Evolutionary conservation across 106 monocot species (phyloP), one percentile per base, ranked within the genome.

Genomic region (Dendrobium chrysotoxum): DNA sequence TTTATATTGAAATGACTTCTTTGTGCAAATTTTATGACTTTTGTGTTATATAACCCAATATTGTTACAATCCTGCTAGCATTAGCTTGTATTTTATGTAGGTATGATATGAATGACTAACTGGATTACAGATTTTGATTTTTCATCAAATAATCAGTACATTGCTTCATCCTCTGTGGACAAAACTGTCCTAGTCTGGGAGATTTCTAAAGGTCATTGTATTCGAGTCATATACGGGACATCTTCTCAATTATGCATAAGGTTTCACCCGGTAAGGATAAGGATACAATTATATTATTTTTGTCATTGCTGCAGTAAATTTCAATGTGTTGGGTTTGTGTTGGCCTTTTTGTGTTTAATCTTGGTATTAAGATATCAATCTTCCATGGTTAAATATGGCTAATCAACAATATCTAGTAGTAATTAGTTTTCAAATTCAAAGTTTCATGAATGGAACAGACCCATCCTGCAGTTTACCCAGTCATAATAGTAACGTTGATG

Each of bases 41-140:
- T 5, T 61, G 35, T 70, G 70, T 10, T 15, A n/a, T 74, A 4
- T 74, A 7, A 18, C 74, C n/a, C 31, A 21, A 47, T 53, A 71
- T 72, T 38, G 5, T 68, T 80, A 66, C 46, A 50, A 5, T 65
- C 25, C 13, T 70, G 38, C 41, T 18, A 35, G 13, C 53, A 57
- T 31, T 28, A 65, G 23, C 39, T 47, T n/a, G 21, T 35, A 38
- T 45, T 79, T 11, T 41, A 61, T 77, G 7, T 67, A 17, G 31
- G 44, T 53, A 30, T 38, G n/a, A 42, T 80, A 38, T 84, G 28
- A 79, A 84, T 77, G 86, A 79, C 89, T 90, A 82, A 88, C 88
- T 75, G 72, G 78, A 85, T 85, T 89, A 86, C 97, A 97, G 97
- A 97, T 97, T 97, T 97, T 94, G 97, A 97, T 94, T 97, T 97